These are phyloP conservation scores for Geotrichum candidum DNA, from an alignment of 1,139 yeast species.

Conservation along the genomic window DNA sequence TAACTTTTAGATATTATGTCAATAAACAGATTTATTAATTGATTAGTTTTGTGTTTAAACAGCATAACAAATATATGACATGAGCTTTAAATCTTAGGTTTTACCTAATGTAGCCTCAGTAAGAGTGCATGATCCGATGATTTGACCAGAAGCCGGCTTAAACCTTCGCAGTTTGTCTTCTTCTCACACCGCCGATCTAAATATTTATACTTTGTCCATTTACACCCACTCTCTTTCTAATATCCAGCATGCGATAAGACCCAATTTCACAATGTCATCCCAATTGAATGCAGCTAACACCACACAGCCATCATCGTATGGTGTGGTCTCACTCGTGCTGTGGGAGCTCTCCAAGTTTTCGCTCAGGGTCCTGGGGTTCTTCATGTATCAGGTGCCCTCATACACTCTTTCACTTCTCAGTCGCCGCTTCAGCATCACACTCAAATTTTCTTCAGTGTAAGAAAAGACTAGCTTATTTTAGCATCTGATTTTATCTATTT, in stretches of 20 bases:
- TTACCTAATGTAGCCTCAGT: background rate
- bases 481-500: background rate
- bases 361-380: constrained; percentile 10
- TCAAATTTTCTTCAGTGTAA: constrained; percentile 28
- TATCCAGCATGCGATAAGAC: background rate
- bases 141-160: background rate
- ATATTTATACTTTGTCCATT: background rate
- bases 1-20: no score
- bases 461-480: constrained; percentile 10
- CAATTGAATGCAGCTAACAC: background rate
- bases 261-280: background rate
- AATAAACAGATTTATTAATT: no score
- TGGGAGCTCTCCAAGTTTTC: constrained; percentile 13
- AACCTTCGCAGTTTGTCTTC: background rate
- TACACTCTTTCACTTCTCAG: constrained; percentile 17
- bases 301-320: background rate
- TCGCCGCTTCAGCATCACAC: constrained; percentile 26
- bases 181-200: background rate
- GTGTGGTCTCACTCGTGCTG: background rate
- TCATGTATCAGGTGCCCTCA: constrained; percentile 17
- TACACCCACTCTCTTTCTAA: background rate
- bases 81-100: background rate
- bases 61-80: background rate
- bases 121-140: background rate
- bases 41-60: background rate